Evolutionary conservation across 208 protist species (phyloP).

Genomic region (Crithidia bombi): DNA sequence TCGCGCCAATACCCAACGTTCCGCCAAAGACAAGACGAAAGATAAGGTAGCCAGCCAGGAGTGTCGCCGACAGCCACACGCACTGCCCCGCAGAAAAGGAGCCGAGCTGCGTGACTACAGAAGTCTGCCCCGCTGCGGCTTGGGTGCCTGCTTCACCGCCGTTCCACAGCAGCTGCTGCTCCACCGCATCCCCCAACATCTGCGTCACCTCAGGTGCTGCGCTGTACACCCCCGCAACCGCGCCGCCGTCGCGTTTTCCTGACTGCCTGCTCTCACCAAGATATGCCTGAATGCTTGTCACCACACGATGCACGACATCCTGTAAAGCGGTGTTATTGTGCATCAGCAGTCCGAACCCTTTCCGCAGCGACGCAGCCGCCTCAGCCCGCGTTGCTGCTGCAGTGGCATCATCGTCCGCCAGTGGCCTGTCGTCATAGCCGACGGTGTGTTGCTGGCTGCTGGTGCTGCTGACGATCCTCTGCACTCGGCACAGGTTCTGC

Average conservation of each 20-base stretch:
- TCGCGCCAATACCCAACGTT: conserved; percentile 12
- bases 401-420: background rate
- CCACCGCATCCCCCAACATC: conserved; percentile 10
- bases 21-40: conserved; percentile 22
- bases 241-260: background rate
- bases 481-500: conserved; percentile 3
- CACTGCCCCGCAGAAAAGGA: conserved; percentile 15
- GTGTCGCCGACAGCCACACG: conserved; percentile 21
- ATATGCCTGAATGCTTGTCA: conserved; percentile 1
- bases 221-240: conserved; percentile 10
- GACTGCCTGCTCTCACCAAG: background rate
- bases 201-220: conserved; percentile 31
- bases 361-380: background rate
- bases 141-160: background rate
- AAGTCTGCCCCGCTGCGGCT: background rate
- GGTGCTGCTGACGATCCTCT: conserved; percentile 4
- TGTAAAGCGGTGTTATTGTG: conserved; percentile 13
- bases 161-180: background rate
- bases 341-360: background rate
- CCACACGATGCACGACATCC: conserved; percentile 15
- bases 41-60: conserved; percentile 24
- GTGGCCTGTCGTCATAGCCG: background rate
- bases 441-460: background rate
- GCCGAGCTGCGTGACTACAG: background rate
- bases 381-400: background rate